Conservation (phyloP, 768 basidiomycete genomes). For the Leccinum subtestaceum region DNA sequence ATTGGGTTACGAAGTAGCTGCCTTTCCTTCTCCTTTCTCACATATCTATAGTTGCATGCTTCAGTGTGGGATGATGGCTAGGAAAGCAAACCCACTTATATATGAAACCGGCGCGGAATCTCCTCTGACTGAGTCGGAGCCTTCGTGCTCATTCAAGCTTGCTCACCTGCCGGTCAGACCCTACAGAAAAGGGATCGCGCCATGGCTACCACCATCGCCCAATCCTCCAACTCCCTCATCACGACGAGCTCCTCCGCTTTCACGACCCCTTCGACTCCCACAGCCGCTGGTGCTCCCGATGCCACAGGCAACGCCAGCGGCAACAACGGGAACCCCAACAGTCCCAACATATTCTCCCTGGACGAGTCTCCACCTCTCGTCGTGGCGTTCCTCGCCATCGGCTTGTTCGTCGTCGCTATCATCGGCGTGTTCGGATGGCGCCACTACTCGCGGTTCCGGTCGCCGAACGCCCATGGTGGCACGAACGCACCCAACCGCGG, state of each 20-base stretch:
- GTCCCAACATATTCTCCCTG: slow-evolving; percentile 20
- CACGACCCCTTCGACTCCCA: neutral
- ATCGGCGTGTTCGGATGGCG: slow-evolving; percentile 48
- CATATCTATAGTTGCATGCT: slow-evolving; percentile 4
- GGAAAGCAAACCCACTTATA: slow-evolving; percentile 8
- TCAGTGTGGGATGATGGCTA: slow-evolving; percentile 4
- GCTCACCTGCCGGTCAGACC: slow-evolving; percentile 5
- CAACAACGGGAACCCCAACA: neutral
- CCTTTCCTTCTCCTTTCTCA: slow-evolving; percentile 7
- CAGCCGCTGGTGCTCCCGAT: neutral
- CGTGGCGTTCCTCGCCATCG: slow-evolving; percentile 58
- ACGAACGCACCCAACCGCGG: neutral
- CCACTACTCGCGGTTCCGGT: slow-evolving; percentile 27
- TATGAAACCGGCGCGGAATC: slow-evolving; percentile 1
- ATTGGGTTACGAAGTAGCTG: neutral
- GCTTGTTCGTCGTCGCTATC: slow-evolving; percentile 50
- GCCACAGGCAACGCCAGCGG: neutral
- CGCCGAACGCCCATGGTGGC: neutral
- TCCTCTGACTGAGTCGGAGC: slow-evolving; percentile 15
- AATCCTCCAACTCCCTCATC: neutral
- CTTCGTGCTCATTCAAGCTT: slow-evolving; percentile 3
- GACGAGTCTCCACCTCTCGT: slow-evolving; percentile 52
- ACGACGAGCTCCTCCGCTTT: slow-evolving; percentile 7
- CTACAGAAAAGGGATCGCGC: slow-evolving; percentile 10
- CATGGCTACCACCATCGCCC: slow-evolving; percentile 17